Conservation (phyloP, 805 yeast species). For the Monosporozyma unispora region DNA sequence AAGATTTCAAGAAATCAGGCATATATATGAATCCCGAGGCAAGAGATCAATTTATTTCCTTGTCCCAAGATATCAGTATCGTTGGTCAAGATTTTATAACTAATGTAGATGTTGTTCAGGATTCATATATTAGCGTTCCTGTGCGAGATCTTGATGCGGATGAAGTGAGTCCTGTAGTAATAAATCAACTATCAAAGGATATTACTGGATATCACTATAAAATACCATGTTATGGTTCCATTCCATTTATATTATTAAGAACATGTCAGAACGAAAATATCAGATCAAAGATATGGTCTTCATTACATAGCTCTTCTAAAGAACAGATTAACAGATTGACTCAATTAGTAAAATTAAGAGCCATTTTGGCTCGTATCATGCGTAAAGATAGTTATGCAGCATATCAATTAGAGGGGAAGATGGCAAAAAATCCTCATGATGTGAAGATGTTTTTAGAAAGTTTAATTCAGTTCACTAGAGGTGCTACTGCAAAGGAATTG, state of each 20-base stretch:
- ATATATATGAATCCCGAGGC: conserved; percentile 64
- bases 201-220: conserved; percentile 35
- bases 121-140: conserved; percentile 18
- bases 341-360: conserved; percentile 54
- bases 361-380: conserved; percentile 60
- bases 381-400: conserved; percentile 64
- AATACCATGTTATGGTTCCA: conserved; percentile 52
- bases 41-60: conserved; percentile 59
- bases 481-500: conserved; percentile 53
- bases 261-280: conserved; percentile 46
- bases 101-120: conserved; percentile 16
- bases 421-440: conserved; percentile 75
- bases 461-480: conserved; percentile 43
- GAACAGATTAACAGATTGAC: conserved; percentile 55
- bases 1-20: conserved; percentile 88
- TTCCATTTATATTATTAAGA: conserved; percentile 58
- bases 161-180: conserved; percentile 13
- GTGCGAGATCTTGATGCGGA: conserved; percentile 15
- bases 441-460: conserved; percentile 62
- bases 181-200: conserved; percentile 29
- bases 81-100: conserved; percentile 65
- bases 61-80: conserved; percentile 73
- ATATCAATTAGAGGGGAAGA: conserved; percentile 79
- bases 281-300: conserved; percentile 65
- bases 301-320: conserved; percentile 54